Conservation (phyloP, 2,329 filamentous ascomycete species). For the Penicillium sp. region DNA sequence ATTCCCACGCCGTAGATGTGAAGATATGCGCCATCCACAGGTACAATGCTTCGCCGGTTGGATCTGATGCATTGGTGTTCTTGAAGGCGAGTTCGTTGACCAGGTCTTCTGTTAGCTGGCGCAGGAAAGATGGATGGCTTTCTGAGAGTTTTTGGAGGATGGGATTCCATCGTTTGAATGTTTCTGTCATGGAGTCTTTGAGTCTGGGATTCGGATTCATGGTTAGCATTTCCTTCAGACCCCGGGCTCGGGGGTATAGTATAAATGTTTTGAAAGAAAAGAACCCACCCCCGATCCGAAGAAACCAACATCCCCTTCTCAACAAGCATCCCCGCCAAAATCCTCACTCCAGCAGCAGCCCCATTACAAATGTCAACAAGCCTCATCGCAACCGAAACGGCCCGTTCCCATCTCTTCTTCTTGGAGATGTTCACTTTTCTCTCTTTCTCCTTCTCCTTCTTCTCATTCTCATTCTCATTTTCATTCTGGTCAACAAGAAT, state of each 20-base stretch:
- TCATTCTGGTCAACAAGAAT: conserved; percentile 10
- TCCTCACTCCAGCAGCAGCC: conserved; percentile 13
- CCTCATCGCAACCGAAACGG: conserved; percentile 22
- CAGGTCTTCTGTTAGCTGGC: conserved; percentile 40
- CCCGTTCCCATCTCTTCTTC: conserved; percentile 29
- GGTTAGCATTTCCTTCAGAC: conserved; percentile 1
- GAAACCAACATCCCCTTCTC: conserved; percentile 28
- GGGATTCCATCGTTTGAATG: conserved; percentile 36
- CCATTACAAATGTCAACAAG: conserved; percentile 30
- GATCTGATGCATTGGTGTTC: conserved; percentile 24
- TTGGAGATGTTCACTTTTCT: conserved; percentile 22
- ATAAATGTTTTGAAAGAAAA: too few relatives aligned
- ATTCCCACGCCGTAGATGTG: conserved; percentile 37
- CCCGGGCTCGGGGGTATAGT: too few relatives aligned
- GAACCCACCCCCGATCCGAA: conserved; percentile 28
- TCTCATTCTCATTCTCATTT: conserved; percentile 10
- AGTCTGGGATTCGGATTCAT: conserved; percentile 19
- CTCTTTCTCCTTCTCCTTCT: conserved; percentile 11
- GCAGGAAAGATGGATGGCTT: conserved; percentile 35
- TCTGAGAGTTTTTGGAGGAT: conserved; percentile 38
- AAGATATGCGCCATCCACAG: conserved; percentile 52
- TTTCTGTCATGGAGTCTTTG: conserved; percentile 27
- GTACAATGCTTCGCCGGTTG: conserved; percentile 43
- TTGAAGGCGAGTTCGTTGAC: conserved; percentile 34
- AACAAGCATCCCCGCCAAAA: conserved; percentile 29